Conservation (phyloP, 108 stramenopile genomes). For the Skeletonema marinoi region DNA sequence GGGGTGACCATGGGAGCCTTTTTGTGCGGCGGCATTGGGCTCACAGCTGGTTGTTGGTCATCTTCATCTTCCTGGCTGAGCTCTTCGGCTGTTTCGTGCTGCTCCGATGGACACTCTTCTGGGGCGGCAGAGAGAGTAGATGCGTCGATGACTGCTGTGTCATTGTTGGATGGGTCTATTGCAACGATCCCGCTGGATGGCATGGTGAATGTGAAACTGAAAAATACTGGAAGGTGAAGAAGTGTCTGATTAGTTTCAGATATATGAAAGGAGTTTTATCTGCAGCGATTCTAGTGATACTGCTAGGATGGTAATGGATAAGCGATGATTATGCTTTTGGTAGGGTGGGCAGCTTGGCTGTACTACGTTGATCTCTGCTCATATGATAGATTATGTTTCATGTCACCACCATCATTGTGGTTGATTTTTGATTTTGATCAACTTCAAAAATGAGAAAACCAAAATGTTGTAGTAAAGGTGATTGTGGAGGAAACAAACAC, state of each 20-base stretch:
- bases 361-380: too few relatives aligned
- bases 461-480: too few relatives aligned
- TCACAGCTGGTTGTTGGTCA: slow-evolving; percentile 5
- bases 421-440: too few relatives aligned
- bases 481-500: too few relatives aligned
- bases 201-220: slow-evolving; percentile 21
- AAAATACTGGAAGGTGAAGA: neutral
- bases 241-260: neutral
- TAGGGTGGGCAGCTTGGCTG: too few relatives aligned
- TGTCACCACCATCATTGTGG: neutral
- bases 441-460: too few relatives aligned
- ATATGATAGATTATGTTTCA: neutral
- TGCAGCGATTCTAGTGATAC: neutral
- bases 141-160: slow-evolving; percentile 37
- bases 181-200: slow-evolving; percentile 43
- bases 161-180: slow-evolving; percentile 35
- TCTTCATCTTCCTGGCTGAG: neutral
- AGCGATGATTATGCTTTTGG: neutral
- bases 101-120: slow-evolving; percentile 1
- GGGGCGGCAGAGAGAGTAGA: slow-evolving; percentile 13
- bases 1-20: slow-evolving; percentile 18
- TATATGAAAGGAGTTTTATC: neutral
- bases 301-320: neutral
- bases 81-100: neutral
- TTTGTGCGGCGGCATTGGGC: slow-evolving; percentile 23